phyloP scores from a whole-genome alignment of 208 protist species.

The Trypanosoma brucei region DNA sequence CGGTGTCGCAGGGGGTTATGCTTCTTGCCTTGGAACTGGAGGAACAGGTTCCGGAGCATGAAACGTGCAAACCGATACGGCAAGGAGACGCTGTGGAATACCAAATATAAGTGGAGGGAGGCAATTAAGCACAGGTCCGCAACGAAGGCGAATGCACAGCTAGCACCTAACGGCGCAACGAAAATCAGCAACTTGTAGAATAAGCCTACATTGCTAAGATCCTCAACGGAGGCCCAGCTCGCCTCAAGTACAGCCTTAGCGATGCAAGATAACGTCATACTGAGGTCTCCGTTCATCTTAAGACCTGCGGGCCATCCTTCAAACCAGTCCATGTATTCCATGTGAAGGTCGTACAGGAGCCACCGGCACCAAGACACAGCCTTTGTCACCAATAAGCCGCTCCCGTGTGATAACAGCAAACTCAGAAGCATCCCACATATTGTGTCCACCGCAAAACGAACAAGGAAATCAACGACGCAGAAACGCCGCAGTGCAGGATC shows the following conservation, averaged over 20 bases:
- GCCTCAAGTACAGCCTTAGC: conserved; percentile 59
- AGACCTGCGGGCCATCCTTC: conserved; percentile 90
- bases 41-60: conserved; percentile 62
- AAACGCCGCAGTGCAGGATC: conserved; percentile 32
- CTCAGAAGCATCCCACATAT: conserved; percentile 51
- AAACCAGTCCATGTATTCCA: conserved; percentile 90
- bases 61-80: conserved; percentile 55
- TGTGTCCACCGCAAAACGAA: conserved; percentile 59
- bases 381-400: conserved; percentile 33
- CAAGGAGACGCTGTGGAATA: conserved; percentile 66
- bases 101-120: conserved; percentile 74
- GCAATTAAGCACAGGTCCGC: conserved; percentile 78
- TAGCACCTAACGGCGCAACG: conserved; percentile 79
- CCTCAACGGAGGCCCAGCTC: conserved; percentile 43
- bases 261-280: conserved; percentile 80
- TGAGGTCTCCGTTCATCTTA: conserved; percentile 93
- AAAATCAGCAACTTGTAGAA: conserved; percentile 47
- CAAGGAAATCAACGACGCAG: conserved; percentile 57
- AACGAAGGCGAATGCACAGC: conserved; percentile 58
- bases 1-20: conserved; percentile 92
- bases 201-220: conserved; percentile 61
- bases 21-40: conserved; percentile 87
- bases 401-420: conserved; percentile 41
- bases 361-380: conserved; percentile 40
- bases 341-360: conserved; percentile 72